phyloP scores from a whole-genome alignment of 2,329 filamentous ascomycete species.

The Pseudonectria buxi region DNA sequence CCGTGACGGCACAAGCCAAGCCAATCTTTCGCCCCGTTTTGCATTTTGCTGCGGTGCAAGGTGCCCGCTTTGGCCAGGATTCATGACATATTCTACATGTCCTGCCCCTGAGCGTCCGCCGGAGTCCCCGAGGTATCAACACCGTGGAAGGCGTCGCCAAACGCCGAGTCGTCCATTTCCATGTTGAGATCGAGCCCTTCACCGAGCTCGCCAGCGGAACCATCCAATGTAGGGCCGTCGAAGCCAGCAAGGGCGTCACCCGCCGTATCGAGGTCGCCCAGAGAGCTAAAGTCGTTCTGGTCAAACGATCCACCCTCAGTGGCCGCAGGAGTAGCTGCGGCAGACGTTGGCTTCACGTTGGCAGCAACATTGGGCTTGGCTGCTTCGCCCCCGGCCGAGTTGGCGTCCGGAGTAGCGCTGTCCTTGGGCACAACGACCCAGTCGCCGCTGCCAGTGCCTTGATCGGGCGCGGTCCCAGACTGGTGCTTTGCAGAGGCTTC shows the following conservation, averaged over 20 bases:
- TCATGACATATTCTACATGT: conserved; percentile 22
- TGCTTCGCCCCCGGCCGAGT: conserved; percentile 14
- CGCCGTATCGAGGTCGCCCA: conserved; percentile 62
- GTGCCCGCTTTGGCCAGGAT: neutral
- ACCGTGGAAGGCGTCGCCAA: conserved; percentile 75
- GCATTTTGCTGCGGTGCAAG: neutral
- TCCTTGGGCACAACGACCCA: conserved; percentile 71
- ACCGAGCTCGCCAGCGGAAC: conserved; percentile 38
- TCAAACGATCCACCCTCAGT: conserved; percentile 40
- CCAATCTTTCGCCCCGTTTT: too few species aligned
- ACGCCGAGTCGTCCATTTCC: conserved; percentile 73
- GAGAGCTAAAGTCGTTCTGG: conserved; percentile 55
- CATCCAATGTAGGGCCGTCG: conserved; percentile 48
- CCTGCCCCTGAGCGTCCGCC: conserved; percentile 26
- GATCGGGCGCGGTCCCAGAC: conserved; percentile 38
- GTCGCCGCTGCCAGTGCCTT: conserved; percentile 52
- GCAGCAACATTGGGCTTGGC: conserved; percentile 10
- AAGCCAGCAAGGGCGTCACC: conserved; percentile 65
- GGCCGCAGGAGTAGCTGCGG: conserved; percentile 37
- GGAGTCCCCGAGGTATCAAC: conserved; percentile 38
- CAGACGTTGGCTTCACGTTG: conserved; percentile 23
- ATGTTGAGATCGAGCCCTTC: conserved; percentile 55
- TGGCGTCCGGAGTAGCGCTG: conserved; percentile 37
- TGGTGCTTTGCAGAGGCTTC: conserved; percentile 30
- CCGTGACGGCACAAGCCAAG: too few species aligned